Base-by-base conservation (phyloP, 2,329 filamentous ascomycete genomes). In the Microcera coccophila region DNA sequence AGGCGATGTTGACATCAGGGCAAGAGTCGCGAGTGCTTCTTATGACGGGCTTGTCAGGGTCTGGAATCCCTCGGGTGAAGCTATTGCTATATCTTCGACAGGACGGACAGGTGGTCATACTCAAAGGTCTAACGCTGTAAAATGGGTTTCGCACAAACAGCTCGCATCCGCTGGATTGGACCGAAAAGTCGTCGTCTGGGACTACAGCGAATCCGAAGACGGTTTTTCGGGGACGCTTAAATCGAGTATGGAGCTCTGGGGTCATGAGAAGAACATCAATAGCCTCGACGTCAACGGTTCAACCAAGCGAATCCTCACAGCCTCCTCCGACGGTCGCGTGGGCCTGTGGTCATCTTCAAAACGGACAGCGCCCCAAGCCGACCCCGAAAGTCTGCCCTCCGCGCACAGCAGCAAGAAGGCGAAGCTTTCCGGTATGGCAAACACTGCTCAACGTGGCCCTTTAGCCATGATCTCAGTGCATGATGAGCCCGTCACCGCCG, bases 331-430 rank as follows among this genome's bases (percentile, higher is more conserved):
- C 65, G 83, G 89, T 59, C 81, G 74, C 39, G 72, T 98, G 54
- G 90, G 89, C n/a, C 71, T 97, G 44, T 98, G 94, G 90, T 87
- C 86, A 11, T 84, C 85, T 1, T 84, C 82, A 53, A 89, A 90
- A 64, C 76, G 82, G 22, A 81, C 85, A 24, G 84, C 84, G 14
- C 88, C 90, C 2, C 75, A 82, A 10, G 87, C 87, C 7, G 84
- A 89, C 11, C 71, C 82, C 26, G 72, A 74, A 32, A 75, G 88
- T 29, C 73, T 94, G 4, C 84, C 87, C 9, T 79, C 79, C 32
- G 79, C 79, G 21, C 78, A 81, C 52, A 73, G 74, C 29, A 76
- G 82, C 49, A 96, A 97, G 72, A 82, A 87, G 46, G 82, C 88
- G 49, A 95, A 90, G 67, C 65, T 79, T 33, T 59, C 76, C 22